Evolutionary conservation across 257 asterid genomes (phyloP).

Genomic region (Echites panduratus): DNA sequence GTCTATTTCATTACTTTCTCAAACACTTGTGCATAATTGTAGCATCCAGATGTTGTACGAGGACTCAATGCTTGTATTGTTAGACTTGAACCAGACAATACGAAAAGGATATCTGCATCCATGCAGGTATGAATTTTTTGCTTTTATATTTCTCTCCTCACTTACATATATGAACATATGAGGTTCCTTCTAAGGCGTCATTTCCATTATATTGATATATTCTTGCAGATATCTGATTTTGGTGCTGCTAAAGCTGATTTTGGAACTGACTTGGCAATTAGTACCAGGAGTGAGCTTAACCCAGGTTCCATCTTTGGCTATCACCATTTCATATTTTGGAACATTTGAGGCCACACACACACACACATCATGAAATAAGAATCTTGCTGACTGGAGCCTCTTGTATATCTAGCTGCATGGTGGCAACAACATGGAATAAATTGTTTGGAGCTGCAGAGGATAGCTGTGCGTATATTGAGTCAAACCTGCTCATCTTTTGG

Average conservation of each 20-base stretch:
- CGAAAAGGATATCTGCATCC: conserved; percentile 85
- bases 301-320: conserved; percentile 53
- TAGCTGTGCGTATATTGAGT: conserved; percentile 84
- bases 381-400: conserved; percentile 25
- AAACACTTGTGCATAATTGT: conserved; percentile 29
- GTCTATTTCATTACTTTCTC: conserved; percentile 16
- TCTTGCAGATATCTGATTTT: conserved; percentile 72
- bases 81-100: conserved; percentile 67
- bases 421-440: conserved; percentile 95
- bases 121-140: conserved; percentile 55
- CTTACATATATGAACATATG: neutral
- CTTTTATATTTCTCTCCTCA: neutral
- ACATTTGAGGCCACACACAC: neutral
- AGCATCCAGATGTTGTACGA: conserved; percentile 85
- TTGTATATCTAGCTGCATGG: conserved; percentile 73
- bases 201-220: conserved; percentile 12
- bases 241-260: conserved; percentile 90
- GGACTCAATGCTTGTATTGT: conserved; percentile 89
- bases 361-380: neutral
- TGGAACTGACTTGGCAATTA: conserved; percentile 89
- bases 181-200: neutral
- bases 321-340: neutral
- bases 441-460: conserved; percentile 82
- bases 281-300: conserved; percentile 83
- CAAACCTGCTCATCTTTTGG: conserved; percentile 87